Percentiles rank a stretch among this genome's conserved stretches.
phyloP scores from a whole-genome alignment of 1,284 basidiomycete genomes.

The Wolfiporia cocos region DNA sequence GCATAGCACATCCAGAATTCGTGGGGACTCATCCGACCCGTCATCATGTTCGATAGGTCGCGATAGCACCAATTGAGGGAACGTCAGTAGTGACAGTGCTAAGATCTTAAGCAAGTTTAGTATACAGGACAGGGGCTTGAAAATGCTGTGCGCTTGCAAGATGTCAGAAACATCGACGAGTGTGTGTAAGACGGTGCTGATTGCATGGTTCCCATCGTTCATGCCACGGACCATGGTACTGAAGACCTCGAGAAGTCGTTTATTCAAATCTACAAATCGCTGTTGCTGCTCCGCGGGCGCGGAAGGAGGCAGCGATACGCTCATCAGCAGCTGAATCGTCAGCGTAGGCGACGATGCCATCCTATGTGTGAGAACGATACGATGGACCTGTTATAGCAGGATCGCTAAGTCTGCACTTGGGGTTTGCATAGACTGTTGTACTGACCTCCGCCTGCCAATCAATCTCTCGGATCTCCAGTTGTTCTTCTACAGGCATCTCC shows the following conservation, averaged over 20 bases:
- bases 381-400: slow-evolving; percentile 42
- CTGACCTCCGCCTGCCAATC: slow-evolving; percentile 51
- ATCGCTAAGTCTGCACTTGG: background rate
- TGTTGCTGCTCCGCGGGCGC: slow-evolving; percentile 23
- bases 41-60: too few species aligned
- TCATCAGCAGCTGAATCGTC: slow-evolving; percentile 54
- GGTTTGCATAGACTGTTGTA: slow-evolving; percentile 1
- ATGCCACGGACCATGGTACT: slow-evolving; percentile 23
- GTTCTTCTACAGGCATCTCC: slow-evolving; percentile 8
- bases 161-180: slow-evolving; percentile 16
- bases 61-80: slow-evolving; percentile 35
- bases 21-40: slow-evolving; percentile 21
- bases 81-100: slow-evolving; percentile 42
- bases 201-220: slow-evolving; percentile 11
- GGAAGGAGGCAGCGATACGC: slow-evolving; percentile 24
- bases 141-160: slow-evolving; percentile 30
- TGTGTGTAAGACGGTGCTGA: slow-evolving; percentile 8
- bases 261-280: slow-evolving; percentile 35
- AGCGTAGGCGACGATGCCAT: slow-evolving; percentile 29
- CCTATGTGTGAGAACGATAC: slow-evolving; percentile 52
- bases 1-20: slow-evolving; percentile 37
- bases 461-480: slow-evolving; percentile 17
- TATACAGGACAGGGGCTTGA: slow-evolving; percentile 39
- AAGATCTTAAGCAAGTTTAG: slow-evolving; percentile 46
- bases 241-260: slow-evolving; percentile 42